Base-by-base conservation (phyloP, 2,329 filamentous ascomycete genomes). In the Colletotrichum chrysophilum region DNA sequence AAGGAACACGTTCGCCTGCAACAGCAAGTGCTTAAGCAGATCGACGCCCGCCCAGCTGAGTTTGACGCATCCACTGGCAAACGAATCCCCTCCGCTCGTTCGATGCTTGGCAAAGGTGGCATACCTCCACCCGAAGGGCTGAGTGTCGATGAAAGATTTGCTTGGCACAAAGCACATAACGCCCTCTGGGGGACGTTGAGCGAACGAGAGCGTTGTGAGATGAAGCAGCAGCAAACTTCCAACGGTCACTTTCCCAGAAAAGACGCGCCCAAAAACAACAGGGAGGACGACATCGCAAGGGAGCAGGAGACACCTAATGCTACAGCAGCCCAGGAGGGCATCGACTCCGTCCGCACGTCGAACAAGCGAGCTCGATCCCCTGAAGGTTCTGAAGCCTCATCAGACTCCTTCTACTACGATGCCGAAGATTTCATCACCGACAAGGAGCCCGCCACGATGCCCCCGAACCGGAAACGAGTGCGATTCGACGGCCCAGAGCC, bases 311-410 rank as follows among this genome's bases (percentile, higher is more conserved):
- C n/a, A 4, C 5, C 9, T 0, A 21, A 21, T 0, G 10, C 43
- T 13, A 0, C 43, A 4, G n/a, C 2, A 52, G 10, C n/a, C 2
- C n/a, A 13, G n/a, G 12, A 52, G 0, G 43, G 5, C 12, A 7
- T 21, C 10, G n/a, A 52, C n/a, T 21, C 43, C 1, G 43, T 52
- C 43, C n/a, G 3, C n/a, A 52, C 12, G 43, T 21, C 43, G n/a
- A 52, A 21, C 4, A 52, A 52, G 43, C 43, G 43, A 52, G 43
- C 43, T 7, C 43, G 43, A 52, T 52, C 43, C n/a, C 43, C 43
- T 13, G 43, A 52, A 21, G 43, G 10, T 13, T 52, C 43, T 24
- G 43, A 52, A 6, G 43, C 43, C 43, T 52, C n/a, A 5, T 52
- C 43, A 7, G 12, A 52, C 43, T 21, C 43, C 2, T 13, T n/a